phyloP scores from a whole-genome alignment of 179 eudicot species.

The Camellia oleifera region DNA sequence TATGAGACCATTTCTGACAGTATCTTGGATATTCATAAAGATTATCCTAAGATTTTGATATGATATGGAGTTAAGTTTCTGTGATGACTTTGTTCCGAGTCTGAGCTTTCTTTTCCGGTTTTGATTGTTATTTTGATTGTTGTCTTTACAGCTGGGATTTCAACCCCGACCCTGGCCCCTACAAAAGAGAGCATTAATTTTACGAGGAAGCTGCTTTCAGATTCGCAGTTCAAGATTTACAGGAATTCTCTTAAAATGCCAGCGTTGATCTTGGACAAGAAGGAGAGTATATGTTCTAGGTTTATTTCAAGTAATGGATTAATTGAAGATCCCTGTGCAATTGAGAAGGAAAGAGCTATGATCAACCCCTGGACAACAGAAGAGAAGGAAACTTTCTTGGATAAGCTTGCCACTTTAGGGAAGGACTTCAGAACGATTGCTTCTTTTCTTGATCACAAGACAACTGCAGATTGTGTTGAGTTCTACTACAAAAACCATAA shows the following conservation, averaged over 20 bases:
- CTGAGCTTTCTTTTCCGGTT: background rate
- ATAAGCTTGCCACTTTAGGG: slow-evolving; percentile 64
- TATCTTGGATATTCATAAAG: background rate
- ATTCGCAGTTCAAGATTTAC: slow-evolving; percentile 44
- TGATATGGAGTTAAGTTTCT: background rate
- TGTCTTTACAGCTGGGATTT: slow-evolving; percentile 53
- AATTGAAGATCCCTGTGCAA: slow-evolving; percentile 77
- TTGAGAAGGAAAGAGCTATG: slow-evolving; percentile 74
- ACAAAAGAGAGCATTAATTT: slow-evolving; percentile 46
- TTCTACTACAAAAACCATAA: slow-evolving; percentile 96
- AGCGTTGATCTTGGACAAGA: slow-evolving; percentile 61
- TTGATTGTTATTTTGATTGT: background rate
- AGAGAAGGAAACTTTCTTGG: slow-evolving; percentile 75
- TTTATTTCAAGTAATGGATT: slow-evolving; percentile 74
- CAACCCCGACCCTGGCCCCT: slow-evolving; percentile 47
- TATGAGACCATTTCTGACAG: background rate
- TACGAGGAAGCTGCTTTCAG: slow-evolving; percentile 64
- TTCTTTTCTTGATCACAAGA: slow-evolving; percentile 81
- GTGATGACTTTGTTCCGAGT: background rate
- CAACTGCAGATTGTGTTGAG: slow-evolving; percentile 85
- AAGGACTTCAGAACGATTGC: slow-evolving; percentile 83
- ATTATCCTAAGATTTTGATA: background rate
- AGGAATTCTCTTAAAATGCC: slow-evolving; percentile 83
- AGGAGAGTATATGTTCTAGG: slow-evolving; percentile 52
- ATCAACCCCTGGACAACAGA: slow-evolving; percentile 77